Base-by-base conservation (phyloP, 108 stramenopile genomes). In the Cyclotella baltica region DNA sequence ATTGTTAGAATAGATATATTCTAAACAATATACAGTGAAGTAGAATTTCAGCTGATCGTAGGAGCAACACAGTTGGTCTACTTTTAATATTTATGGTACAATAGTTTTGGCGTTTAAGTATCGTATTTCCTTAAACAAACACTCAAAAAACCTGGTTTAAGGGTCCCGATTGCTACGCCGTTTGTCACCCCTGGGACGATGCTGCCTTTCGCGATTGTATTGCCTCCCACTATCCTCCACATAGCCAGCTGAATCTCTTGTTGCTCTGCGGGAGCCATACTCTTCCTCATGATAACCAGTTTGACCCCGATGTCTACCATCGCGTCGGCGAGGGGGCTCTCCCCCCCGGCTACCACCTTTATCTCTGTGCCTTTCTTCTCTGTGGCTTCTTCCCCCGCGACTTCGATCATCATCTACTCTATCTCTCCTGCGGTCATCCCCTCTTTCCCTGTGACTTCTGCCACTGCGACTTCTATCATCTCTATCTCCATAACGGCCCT, bases 281-380 rank as follows among this genome's bases (percentile, higher is more conserved):
- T 67, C 48, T 31, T 67, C 35, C 52, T 72, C 46, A 16, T 71
- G 36, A 50, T 48, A 28, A 9, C 30, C 43, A 48, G 56, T 62
- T 19, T 55, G 62, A n/a, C n/a, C 22, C 25, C 68, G 51, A 58
- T 59, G 62, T 9, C 75, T 18, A 1, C 53, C 5, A 28, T 75
- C 73, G 19, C 73, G 33, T 77, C 62, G 52, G 50, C 50, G 63
- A 48, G 70, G 64, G 37, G 51, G 56, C 23, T 61, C 57, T 29
- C 46, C 64, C 25, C 78, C 37, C 34, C 57, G 47, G 28, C 53
- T 23, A 16, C 66, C 67, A 67, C 56, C 67, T 9, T 36, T 56
- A 65, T 78, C 70, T 20, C 62, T 59, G 20, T 66, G 56, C 31
- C 50, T 51, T 28, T 38, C 48, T n/a, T 28, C 29, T 27, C 56